Base-by-base conservation (phyloP, 179 eudicot species). In the Vitellaria paradoxa region DNA sequence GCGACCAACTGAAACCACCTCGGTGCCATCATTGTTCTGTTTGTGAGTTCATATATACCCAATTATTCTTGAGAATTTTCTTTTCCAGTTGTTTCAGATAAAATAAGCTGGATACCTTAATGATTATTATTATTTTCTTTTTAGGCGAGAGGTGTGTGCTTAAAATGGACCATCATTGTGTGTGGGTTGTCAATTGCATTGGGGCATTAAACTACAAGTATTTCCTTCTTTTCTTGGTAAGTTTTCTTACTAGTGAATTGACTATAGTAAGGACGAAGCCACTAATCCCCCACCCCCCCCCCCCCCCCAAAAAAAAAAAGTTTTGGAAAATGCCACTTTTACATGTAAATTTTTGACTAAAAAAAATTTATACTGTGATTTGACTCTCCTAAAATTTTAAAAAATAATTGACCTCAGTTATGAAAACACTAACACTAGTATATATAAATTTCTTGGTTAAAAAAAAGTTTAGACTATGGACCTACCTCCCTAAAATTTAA, bases 1-100 rank as follows among this genome's bases (percentile, higher is more conserved):
- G 98, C 87, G 89, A 91, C 80, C 98, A 94, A 78, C 86, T 88
- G 69, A 94, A 94, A 85, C 98, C 98, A 76, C 89, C 98, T 56
- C 94, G 98, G 21, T 92, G 98, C 83, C 98, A 94, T 88, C 98
- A 94, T 80, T 94, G 98, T 77, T 94, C 98, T 81, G 98, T 92
- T 78, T 94, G 98, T 94, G 83, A 92, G 98, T 86, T 70, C 75
- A 30, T 30, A 0, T 40, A 57, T 67, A 20, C 55, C 10, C 37
- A 0, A 40, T 6, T 53, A 45, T 68, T 68, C 10, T 74, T 56
- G 18, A n/a, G 10, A 57, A 75, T 7, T 57, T 18, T 17, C 14
- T 55, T 65, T 56, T n/a, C 21, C 7, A 5, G 10, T 17, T n/a
- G 5, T 49, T 47, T 65, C 55, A 50, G 55, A 17, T 11, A 49